These are phyloP conservation scores for Plectranthus barbatus DNA, from an alignment of 257 asterid genomes.

Conservation along the genomic window DNA sequence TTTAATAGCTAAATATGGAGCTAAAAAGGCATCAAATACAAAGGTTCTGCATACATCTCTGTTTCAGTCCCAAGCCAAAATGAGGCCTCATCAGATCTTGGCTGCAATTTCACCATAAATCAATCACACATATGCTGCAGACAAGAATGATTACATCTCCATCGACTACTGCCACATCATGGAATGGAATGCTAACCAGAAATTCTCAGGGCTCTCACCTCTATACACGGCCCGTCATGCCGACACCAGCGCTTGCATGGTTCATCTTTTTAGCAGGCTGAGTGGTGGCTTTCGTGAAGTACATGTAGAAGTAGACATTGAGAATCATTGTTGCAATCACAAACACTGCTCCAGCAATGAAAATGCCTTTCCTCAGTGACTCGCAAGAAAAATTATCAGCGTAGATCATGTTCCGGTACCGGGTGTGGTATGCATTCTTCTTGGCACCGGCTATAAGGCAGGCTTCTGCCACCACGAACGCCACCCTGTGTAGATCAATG, in stretches of 20 bases:
- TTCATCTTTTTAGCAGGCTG: slow-evolving; percentile 47
- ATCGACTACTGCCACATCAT: no score
- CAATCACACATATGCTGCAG: no score
- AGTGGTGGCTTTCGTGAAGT: slow-evolving; percentile 69
- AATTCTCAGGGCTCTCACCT: no score
- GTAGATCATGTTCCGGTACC: slow-evolving; percentile 45
- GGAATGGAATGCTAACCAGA: no score
- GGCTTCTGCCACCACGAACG: slow-evolving; percentile 74
- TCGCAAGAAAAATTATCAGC: slow-evolving; percentile 75
- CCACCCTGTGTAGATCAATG: slow-evolving; percentile 37
- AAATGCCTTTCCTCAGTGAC: slow-evolving; percentile 67
- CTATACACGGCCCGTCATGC: slow-evolving; percentile 46
- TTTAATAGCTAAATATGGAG: no score
- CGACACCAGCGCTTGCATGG: slow-evolving; percentile 37
- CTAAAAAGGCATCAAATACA: no score
- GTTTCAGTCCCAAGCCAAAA: no score
- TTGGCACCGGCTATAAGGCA: slow-evolving; percentile 72
- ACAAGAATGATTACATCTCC: no score
- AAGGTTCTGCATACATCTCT: no score
- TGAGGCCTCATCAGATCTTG: no score
- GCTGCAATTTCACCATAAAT: no score
- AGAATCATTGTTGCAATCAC: slow-evolving; percentile 73
- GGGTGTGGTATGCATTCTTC: slow-evolving; percentile 77
- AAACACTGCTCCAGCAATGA: slow-evolving; percentile 91
- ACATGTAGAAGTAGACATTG: slow-evolving; percentile 62